phyloP scores from a whole-genome alignment of 1,284 basidiomycete genomes.

The Cutaneotrichosporon arboriforme region DNA sequence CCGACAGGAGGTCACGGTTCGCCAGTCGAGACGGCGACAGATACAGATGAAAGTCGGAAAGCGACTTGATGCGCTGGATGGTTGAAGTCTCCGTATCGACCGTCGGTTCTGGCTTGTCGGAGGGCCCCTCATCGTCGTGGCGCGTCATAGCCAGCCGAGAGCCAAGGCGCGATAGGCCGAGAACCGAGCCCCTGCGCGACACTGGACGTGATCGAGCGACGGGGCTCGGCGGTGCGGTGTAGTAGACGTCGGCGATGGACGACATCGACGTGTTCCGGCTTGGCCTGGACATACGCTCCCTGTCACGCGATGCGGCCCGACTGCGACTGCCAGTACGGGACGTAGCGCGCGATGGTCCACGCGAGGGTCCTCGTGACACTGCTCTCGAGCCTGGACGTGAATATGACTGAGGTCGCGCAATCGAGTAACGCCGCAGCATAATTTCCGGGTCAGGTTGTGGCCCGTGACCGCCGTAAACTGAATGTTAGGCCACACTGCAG shows the following conservation, averaged over 20 bases:
- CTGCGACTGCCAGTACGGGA: slow-evolving; percentile 1
- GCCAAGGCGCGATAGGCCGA: slow-evolving; percentile 6
- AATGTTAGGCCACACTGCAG: background rate
- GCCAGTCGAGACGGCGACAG: slow-evolving; percentile 45
- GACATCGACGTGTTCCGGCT: slow-evolving; percentile 17
- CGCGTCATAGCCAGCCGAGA: slow-evolving; percentile 21
- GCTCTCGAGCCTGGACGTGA: slow-evolving; percentile 13
- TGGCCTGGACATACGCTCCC: background rate
- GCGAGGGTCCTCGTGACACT: slow-evolving; percentile 9
- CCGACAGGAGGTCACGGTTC: slow-evolving; percentile 36
- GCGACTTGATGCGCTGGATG: slow-evolving; percentile 35
- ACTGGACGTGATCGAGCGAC: background rate
- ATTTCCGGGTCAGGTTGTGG: slow-evolving; percentile 21
- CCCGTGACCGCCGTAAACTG: slow-evolving; percentile 33
- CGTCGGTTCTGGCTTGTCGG: background rate
- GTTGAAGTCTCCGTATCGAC: slow-evolving; percentile 1
- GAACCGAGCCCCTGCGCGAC: background rate
- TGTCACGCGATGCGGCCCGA: background rate
- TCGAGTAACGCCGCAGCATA: slow-evolving; percentile 27
- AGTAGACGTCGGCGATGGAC: slow-evolving; percentile 46
- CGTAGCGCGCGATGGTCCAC: background rate
- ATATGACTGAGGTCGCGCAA: slow-evolving; percentile 13
- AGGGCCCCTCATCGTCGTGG: background rate
- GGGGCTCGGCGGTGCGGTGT: slow-evolving; percentile 36
- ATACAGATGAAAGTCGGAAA: slow-evolving; percentile 46